A percentile compares a stretch with the other conserved stretches of the same genome.
Conservation (phyloP, 2,329 filamentous ascomycete species). For the Cucurbitaria berberidis region DNA sequence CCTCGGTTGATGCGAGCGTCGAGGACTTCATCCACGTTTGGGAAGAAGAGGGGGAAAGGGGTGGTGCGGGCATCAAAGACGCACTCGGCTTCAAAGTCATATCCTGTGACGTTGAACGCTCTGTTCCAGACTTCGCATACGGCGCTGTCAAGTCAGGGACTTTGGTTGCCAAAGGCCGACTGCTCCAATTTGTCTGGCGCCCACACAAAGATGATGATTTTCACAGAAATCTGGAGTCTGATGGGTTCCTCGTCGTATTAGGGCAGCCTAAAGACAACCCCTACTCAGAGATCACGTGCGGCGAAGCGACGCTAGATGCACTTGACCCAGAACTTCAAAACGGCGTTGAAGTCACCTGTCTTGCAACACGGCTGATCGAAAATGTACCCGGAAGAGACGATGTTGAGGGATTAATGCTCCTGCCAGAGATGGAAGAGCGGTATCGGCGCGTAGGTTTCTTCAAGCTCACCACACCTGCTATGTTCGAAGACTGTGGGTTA, state of each 20-base stretch:
- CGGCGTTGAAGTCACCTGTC: constrained; percentile 10
- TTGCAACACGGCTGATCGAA: constrained; percentile 5
- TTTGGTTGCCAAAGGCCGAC: constrained; percentile 2
- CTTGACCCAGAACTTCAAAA: constrained; percentile 7
- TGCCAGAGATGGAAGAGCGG: neutral
- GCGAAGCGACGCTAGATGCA: constrained; percentile 10
- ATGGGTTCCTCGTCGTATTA: constrained; percentile 1
- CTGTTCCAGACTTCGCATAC: constrained; percentile 4
- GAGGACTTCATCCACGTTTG: constrained; percentile 3
- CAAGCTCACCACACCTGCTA: neutral
- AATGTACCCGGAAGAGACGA: constrained; percentile 3
- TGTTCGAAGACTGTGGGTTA: neutral
- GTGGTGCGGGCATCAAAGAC: constrained; percentile 3
- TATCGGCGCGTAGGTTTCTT: constrained; percentile 11
- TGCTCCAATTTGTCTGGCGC: neutral
- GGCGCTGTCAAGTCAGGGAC: constrained; percentile 8
- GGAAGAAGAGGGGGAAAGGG: constrained; percentile 3
- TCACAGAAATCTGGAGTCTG: neutral
- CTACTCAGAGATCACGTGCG: neutral
- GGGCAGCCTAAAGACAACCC: neutral
- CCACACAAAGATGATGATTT: neutral
- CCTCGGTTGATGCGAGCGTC: constrained; percentile 3
- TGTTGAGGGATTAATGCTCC: constrained; percentile 12
- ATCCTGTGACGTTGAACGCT: constrained; percentile 5
- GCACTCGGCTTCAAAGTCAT: constrained; percentile 8